phyloP scores from a whole-genome alignment of 208 protist genomes.

The Leishmania guyanensis region DNA sequence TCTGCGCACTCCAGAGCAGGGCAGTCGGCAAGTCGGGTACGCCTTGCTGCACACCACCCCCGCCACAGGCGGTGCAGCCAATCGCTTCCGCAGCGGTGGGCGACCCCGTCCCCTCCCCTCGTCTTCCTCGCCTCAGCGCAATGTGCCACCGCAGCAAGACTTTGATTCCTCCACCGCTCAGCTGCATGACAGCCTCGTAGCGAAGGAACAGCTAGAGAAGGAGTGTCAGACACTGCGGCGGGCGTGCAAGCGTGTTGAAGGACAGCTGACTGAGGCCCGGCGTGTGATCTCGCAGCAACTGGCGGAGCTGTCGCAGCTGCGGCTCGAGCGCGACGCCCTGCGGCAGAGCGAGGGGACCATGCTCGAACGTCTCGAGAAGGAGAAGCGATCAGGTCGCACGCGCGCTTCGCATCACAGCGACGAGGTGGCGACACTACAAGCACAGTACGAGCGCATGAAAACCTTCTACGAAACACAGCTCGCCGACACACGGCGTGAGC shows the following conservation, averaged over 20 bases:
- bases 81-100: not conserved
- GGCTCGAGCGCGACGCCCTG: conserved; percentile 45
- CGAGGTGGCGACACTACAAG: conserved; percentile 53
- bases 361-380: conserved; percentile 57
- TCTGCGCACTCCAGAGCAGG: conserved; percentile 4
- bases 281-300: conserved; percentile 80
- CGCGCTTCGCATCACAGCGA: conserved; percentile 50
- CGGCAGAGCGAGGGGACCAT: conserved; percentile 40
- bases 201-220: conserved; percentile 56
- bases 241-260: conserved; percentile 36
- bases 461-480: conserved; percentile 77
- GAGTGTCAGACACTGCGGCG: conserved; percentile 65
- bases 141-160: conserved; percentile 12
- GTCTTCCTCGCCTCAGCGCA: conserved; percentile 12
- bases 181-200: conserved; percentile 65
- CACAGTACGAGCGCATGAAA: conserved; percentile 72
- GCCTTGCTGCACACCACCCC: conserved; percentile 21
- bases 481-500: conserved; percentile 72
- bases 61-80: not conserved
- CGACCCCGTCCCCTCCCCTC: not conserved
- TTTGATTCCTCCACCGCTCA: conserved; percentile 29
- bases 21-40: conserved; percentile 7
- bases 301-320: conserved; percentile 52
- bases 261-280: conserved; percentile 58
- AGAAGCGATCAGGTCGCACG: conserved; percentile 38